Evolutionary conservation across 176 grass and related monocot species (phyloP).

Genomic region (Saccharum officinarum): DNA sequence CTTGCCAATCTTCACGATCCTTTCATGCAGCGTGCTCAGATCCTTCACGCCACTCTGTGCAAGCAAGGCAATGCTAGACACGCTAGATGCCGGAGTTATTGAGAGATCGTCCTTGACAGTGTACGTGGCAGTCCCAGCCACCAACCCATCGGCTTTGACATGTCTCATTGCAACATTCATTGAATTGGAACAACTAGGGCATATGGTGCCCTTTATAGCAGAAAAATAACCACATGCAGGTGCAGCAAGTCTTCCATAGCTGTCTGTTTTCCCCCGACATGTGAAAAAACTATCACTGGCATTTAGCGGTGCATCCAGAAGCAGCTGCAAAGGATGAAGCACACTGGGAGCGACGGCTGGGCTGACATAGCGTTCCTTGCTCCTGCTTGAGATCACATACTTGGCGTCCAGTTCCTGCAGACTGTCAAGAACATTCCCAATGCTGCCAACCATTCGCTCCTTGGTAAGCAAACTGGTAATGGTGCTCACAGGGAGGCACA

Average conservation of each 20-base stretch:
- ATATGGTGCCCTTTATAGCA: neutral
- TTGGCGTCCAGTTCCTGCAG: slow-evolving; percentile 9
- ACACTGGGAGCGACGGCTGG: neutral
- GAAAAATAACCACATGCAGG: slow-evolving; percentile 18
- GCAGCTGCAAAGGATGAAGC: neutral
- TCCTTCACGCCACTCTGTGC: slow-evolving; percentile 24
- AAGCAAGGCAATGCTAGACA: slow-evolving; percentile 23
- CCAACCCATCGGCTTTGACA: neutral
- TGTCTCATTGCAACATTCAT: neutral
- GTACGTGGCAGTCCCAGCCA: neutral
- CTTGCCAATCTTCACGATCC: slow-evolving; percentile 26
- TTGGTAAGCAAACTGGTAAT: slow-evolving; percentile 9
- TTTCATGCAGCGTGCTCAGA: slow-evolving; percentile 5
- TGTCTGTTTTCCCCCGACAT: neutral
- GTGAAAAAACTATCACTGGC: neutral
- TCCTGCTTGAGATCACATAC: neutral
- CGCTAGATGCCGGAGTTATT: neutral
- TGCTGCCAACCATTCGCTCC: slow-evolving; percentile 30
- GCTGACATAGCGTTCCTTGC: neutral
- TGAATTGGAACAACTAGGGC: neutral
- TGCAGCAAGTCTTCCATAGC: neutral
- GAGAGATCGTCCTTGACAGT: slow-evolving; percentile 12
- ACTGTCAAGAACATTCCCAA: slow-evolving; percentile 16
- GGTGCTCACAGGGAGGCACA: slow-evolving; percentile 32
- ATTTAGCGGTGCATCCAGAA: neutral